Conservation (phyloP, 1,284 basidiomycete genomes). For the Leccinum subrobustum region DNA sequence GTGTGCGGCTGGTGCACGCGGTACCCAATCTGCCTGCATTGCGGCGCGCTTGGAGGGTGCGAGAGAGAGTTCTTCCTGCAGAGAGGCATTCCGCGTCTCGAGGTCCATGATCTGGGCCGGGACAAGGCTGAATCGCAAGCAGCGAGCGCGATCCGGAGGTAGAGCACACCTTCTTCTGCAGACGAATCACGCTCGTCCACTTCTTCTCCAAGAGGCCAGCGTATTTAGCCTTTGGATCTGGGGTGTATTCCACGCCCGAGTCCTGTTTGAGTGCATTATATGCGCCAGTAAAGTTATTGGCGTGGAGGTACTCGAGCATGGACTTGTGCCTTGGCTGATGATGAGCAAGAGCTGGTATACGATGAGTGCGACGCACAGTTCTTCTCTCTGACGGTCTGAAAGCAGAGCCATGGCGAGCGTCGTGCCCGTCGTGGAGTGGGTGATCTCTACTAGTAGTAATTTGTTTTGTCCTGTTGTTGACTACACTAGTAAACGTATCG, state of each 20-base stretch:
- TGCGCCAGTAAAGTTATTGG: slow-evolving; percentile 61
- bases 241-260: slow-evolving; percentile 60
- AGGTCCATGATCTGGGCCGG: slow-evolving; percentile 79
- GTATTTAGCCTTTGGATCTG: slow-evolving; percentile 82
- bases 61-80: slow-evolving; percentile 74
- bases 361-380: slow-evolving; percentile 57
- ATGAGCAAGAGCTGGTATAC: slow-evolving; percentile 14
- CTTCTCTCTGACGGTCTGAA: slow-evolving; percentile 80
- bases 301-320: slow-evolving; percentile 80
- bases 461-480: slow-evolving; percentile 31
- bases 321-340: slow-evolving; percentile 65
- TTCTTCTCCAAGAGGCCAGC: slow-evolving; percentile 90
- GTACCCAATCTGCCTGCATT: slow-evolving; percentile 76
- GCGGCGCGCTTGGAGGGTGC: slow-evolving; percentile 56
- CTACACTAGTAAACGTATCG: slow-evolving; percentile 17
- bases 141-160: slow-evolving; percentile 3
- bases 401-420: slow-evolving; percentile 47
- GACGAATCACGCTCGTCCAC: slow-evolving; percentile 89
- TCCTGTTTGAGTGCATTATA: slow-evolving; percentile 67
- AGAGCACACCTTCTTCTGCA: slow-evolving; percentile 83
- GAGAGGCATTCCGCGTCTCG: slow-evolving; percentile 73
- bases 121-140: slow-evolving; percentile 15
- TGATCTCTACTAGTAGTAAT: slow-evolving; percentile 9
- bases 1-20: slow-evolving; percentile 77
- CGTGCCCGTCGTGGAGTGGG: not conserved